These are phyloP conservation scores for Ambrosia hybrid DNA, from an alignment of 140 eudicot species.

Conservation along the genomic window DNA sequence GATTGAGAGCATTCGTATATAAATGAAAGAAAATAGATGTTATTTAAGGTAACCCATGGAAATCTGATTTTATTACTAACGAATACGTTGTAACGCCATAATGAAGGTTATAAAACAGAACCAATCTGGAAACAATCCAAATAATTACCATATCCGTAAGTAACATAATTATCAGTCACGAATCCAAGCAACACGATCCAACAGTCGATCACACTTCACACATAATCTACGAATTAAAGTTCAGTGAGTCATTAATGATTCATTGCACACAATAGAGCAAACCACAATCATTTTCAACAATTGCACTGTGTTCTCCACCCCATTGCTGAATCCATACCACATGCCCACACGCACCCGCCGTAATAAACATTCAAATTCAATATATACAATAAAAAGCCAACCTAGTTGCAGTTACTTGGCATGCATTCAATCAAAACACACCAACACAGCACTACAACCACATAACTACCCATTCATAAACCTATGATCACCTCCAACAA, in stretches of 20 bases:
- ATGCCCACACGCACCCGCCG: conserved; percentile 21
- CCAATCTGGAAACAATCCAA: conserved; percentile 14
- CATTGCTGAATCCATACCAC: conserved; percentile 14
- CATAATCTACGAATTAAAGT: conserved; percentile 8
- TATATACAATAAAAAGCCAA: too few species aligned
- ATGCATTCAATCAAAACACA: conserved; percentile 40
- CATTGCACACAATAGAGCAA: conserved; percentile 18
- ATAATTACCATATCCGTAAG: conserved; percentile 14
- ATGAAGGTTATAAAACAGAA: background rate
- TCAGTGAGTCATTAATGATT: conserved; percentile 9
- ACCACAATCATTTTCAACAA: conserved; percentile 4
- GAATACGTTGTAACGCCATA: background rate
- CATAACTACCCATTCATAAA: conserved; percentile 27
- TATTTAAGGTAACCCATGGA: conserved; percentile 9
- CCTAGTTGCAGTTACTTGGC: background rate
- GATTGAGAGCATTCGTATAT: background rate
- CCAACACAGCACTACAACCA: conserved; percentile 18
- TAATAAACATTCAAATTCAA: conserved; percentile 11
- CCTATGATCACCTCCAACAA: conserved; percentile 23
- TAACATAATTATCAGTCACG: background rate
- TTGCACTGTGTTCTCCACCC: conserved; percentile 15
- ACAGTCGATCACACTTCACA: background rate
- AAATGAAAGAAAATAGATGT: background rate
- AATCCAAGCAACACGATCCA: conserved; percentile 21
- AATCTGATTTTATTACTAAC: background rate